phyloP scores from a whole-genome alignment of 495 filamentous ascomycete species.

The Neohortaea acidophila region DNA sequence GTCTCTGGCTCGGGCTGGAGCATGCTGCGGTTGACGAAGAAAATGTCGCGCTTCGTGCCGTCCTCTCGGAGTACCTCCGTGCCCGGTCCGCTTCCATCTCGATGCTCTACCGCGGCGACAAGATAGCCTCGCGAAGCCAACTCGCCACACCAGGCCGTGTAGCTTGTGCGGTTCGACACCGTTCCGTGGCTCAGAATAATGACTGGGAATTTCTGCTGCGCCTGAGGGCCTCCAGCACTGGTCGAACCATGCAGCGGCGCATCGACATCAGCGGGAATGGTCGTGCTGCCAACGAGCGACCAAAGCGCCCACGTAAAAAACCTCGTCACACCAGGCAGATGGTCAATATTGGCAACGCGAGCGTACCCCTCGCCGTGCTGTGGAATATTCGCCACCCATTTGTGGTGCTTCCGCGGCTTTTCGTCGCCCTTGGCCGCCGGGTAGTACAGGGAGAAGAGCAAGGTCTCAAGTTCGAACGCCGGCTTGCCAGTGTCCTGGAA shows the following conservation, averaged over 20 bases:
- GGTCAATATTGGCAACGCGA: constrained; percentile 30
- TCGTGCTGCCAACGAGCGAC: constrained; percentile 27
- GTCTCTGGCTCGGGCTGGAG: constrained; percentile 14
- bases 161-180: constrained; percentile 35
- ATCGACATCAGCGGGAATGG: constrained; percentile 33
- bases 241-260: constrained; percentile 25
- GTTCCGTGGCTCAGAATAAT: constrained; percentile 42
- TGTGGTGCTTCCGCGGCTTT: constrained; percentile 25
- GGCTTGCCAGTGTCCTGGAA: constrained; percentile 27
- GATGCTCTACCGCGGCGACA: constrained; percentile 38
- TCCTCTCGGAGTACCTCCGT: constrained; percentile 27
- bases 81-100: constrained; percentile 39
- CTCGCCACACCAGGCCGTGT: constrained; percentile 39
- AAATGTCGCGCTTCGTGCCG: constrained; percentile 18
- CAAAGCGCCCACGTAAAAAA: constrained; percentile 26
- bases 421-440: constrained; percentile 23
- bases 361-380: constrained; percentile 37
- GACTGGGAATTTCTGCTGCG: constrained; percentile 27
- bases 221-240: no score
- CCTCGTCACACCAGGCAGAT: constrained; percentile 27
- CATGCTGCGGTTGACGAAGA: constrained; percentile 11
- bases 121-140: constrained; percentile 37
- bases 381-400: constrained; percentile 35
- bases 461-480: constrained; percentile 34
- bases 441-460: constrained; percentile 37